These are phyloP conservation scores for Hanseniaspora gamundiae DNA, from an alignment of 1,139 yeast genomes.

Conservation along the genomic window DNA sequence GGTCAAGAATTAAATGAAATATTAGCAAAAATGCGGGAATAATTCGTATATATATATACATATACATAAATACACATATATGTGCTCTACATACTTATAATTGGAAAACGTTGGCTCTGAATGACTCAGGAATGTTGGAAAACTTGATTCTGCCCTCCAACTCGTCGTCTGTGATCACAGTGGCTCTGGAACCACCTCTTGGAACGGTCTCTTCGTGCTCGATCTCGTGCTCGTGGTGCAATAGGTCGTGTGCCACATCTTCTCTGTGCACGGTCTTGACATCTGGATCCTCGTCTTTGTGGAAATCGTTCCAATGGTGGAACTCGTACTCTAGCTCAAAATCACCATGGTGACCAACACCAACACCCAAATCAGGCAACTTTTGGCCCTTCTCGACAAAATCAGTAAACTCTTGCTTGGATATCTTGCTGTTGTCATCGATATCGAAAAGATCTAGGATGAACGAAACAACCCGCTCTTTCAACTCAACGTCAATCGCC, in stretches of 20 bases:
- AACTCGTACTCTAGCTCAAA: conserved; percentile 88
- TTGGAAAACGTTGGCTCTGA: conserved; percentile 15
- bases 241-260: conserved; percentile 77
- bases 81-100: not conserved
- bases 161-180: conserved; percentile 30
- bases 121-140: conserved; percentile 28
- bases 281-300: conserved; percentile 72
- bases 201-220: conserved; percentile 56
- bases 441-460: conserved; percentile 53
- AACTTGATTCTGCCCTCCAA: conserved; percentile 26
- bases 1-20: conserved; percentile 30
- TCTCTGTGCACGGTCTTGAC: conserved; percentile 72
- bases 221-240: conserved; percentile 79
- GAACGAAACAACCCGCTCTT: conserved; percentile 42
- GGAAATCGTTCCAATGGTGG: conserved; percentile 89
- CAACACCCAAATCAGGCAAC: conserved; percentile 87
- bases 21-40: conserved; percentile 20
- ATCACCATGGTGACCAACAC: conserved; percentile 95
- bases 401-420: conserved; percentile 60
- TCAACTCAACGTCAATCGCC: conserved; percentile 41
- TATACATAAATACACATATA: not conserved
- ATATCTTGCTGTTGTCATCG: conserved; percentile 52
- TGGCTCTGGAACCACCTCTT: conserved; percentile 28
- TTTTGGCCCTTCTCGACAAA: conserved; percentile 53
- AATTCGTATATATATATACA: not conserved